phyloP scores from a whole-genome alignment of 768 basidiomycete genomes.

The Auricularia cornea region DNA sequence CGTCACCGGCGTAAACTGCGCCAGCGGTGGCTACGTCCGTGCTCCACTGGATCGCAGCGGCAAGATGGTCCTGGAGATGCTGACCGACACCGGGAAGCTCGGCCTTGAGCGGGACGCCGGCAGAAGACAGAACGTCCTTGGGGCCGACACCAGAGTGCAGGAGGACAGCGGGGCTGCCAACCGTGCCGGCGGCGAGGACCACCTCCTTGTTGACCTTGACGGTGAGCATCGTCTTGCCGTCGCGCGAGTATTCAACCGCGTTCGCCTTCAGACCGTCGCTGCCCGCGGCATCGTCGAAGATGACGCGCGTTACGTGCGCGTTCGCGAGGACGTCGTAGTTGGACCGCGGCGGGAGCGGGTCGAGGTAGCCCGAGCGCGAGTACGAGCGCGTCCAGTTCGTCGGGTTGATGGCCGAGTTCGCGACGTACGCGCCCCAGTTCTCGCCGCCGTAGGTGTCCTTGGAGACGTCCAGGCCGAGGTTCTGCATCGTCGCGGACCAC shows the following conservation, averaged over 20 bases:
- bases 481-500: not conserved
- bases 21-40: conserved; percentile 17
- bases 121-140: conserved; percentile 37
- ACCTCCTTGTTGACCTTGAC: conserved; percentile 54
- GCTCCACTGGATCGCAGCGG: not conserved
- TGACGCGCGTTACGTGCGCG: conserved; percentile 48
- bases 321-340: conserved; percentile 59
- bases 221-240: conserved; percentile 25
- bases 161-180: conserved; percentile 48
- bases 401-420: conserved; percentile 53
- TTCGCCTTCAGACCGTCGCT: conserved; percentile 33
- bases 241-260: conserved; percentile 41
- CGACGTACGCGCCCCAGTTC: conserved; percentile 44
- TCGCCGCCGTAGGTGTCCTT: conserved; percentile 39
- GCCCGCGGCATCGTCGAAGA: conserved; percentile 28
- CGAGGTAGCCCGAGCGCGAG: conserved; percentile 55
- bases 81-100: conserved; percentile 55
- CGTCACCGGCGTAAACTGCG: conserved; percentile 21
- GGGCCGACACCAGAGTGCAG: conserved; percentile 54
- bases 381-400: conserved; percentile 58
- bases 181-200: conserved; percentile 40
- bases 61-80: conserved; percentile 49
- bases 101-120: conserved; percentile 25
- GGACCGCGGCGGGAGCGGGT: conserved; percentile 49
- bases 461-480: not conserved